These are phyloP conservation scores for Dissophora globulifera DNA, from an alignment of 192 early-diverging fungal genomes.

Conservation along the genomic window DNA sequence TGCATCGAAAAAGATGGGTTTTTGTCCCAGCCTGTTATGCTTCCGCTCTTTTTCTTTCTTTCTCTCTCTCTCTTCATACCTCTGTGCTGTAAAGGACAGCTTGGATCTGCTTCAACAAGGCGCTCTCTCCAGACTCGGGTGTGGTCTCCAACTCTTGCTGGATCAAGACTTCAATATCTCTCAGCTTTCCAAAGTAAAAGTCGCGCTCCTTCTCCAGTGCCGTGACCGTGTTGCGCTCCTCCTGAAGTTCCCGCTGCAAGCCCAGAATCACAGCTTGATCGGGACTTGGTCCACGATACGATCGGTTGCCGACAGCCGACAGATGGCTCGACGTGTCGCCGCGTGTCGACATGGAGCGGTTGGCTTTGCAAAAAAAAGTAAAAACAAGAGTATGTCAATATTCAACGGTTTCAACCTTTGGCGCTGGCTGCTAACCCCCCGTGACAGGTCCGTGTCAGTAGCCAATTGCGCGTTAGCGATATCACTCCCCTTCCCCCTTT, in stretches of 20 bases:
- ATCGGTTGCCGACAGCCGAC: constrained; percentile 32
- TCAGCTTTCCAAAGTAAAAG: constrained; percentile 95
- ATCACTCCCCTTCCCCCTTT: too few species aligned
- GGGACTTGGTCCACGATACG: constrained; percentile 45
- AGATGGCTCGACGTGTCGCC: constrained; percentile 10
- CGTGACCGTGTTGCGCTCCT: constrained; percentile 87
- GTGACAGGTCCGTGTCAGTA: not conserved
- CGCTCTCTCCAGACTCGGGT: constrained; percentile 60
- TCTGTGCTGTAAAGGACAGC: constrained; percentile 92
- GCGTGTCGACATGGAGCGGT: constrained; percentile 47
- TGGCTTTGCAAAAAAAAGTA: constrained; percentile 31
- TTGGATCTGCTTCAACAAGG: constrained; percentile 82
- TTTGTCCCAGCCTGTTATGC: too few species aligned
- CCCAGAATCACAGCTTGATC: constrained; percentile 77
- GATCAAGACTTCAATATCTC: constrained; percentile 94
- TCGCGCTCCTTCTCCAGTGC: constrained; percentile 97
- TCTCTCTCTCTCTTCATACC: constrained; percentile 29
- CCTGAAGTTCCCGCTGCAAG: constrained; percentile 80
- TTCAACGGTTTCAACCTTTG: too few species aligned
- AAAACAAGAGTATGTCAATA: not conserved
- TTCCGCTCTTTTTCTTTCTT: not conserved
- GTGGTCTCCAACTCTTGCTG: constrained; percentile 78
- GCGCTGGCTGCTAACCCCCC: too few species aligned
- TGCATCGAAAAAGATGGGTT: too few species aligned
- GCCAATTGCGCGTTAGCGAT: too few species aligned